phyloP scores from a whole-genome alignment of 108 stramenopile genomes.

The Skeletonema potamos region DNA sequence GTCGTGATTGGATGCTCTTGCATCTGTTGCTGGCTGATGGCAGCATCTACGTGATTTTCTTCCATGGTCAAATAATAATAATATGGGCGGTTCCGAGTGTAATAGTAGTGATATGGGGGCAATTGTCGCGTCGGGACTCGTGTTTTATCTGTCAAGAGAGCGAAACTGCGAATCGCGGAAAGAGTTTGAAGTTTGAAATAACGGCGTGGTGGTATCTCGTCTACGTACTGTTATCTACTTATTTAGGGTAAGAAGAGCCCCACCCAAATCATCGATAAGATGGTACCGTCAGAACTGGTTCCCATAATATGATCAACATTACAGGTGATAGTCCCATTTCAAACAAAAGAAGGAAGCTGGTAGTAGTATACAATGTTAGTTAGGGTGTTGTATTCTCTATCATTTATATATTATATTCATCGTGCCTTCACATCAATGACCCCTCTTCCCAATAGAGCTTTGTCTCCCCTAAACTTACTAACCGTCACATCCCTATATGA shows the following conservation, averaged over 20 bases:
- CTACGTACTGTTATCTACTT: no score
- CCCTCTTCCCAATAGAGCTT: slow-evolving; percentile 23
- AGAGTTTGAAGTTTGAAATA: not conserved
- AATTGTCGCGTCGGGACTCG: not conserved
- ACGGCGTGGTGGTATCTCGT: no score
- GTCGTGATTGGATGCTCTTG: not conserved
- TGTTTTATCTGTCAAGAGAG: not conserved
- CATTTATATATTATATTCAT: not conserved
- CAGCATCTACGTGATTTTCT: not conserved
- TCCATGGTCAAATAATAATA: not conserved
- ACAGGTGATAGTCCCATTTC: not conserved
- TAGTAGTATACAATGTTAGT: no score
- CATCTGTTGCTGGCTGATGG: not conserved
- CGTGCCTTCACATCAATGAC: slow-evolving; percentile 54
- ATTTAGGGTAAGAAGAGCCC: no score
- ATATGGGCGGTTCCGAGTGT: no score
- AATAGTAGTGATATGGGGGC: no score
- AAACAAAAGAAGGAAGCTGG: not conserved
- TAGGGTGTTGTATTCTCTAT: not conserved
- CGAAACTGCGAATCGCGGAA: no score
- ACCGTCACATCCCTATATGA: slow-evolving; percentile 67
- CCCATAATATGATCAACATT: no score
- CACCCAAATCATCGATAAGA: no score
- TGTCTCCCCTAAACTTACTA: slow-evolving; percentile 45
- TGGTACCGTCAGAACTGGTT: no score